A percentile compares a stretch with the other conserved stretches of the same genome.
Evolutionary conservation across 345 rosid species (phyloP).

Genomic region (Citrus medica): DNA sequence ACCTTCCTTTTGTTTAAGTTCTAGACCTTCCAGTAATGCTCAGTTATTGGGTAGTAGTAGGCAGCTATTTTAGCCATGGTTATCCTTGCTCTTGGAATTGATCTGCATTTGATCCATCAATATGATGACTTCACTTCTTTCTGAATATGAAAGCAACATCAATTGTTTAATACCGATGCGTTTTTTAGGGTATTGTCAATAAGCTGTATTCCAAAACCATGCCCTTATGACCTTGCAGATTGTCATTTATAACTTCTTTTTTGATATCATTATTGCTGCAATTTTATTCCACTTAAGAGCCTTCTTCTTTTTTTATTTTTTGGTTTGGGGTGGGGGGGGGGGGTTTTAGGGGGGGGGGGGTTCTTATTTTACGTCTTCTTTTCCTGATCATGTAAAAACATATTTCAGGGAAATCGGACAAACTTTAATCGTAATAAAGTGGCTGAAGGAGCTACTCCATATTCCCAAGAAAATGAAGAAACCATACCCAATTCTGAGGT

Average conservation of each 20-base stretch:
- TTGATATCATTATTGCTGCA: neutral
- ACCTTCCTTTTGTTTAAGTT: neutral
- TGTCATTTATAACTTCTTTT: neutral
- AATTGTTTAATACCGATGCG: neutral
- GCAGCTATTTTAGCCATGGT: neutral
- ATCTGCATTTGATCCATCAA: neutral
- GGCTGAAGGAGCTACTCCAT: slow-evolving; percentile 38
- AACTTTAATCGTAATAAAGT: slow-evolving; percentile 50
- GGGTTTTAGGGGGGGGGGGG: too few species aligned
- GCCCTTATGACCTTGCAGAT: neutral
- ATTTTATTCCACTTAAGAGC: neutral
- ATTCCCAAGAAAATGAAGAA: slow-evolving; percentile 49
- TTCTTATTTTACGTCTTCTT: neutral
- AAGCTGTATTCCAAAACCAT: neutral
- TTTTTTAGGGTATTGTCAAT: neutral
- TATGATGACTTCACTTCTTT: neutral
- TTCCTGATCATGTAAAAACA: neutral
- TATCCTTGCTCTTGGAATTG: neutral
- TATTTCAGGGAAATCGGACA: slow-evolving; percentile 61
- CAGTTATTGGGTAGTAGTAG: neutral
- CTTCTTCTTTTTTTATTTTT: too few species aligned
- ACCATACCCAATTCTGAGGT: slow-evolving; percentile 36
- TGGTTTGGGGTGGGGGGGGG: too few species aligned
- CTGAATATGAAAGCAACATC: neutral
- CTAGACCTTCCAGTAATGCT: neutral